These are phyloP conservation scores for Sordaria brevicollis DNA, from an alignment of 495 filamentous ascomycete species.

Conservation along the genomic window DNA sequence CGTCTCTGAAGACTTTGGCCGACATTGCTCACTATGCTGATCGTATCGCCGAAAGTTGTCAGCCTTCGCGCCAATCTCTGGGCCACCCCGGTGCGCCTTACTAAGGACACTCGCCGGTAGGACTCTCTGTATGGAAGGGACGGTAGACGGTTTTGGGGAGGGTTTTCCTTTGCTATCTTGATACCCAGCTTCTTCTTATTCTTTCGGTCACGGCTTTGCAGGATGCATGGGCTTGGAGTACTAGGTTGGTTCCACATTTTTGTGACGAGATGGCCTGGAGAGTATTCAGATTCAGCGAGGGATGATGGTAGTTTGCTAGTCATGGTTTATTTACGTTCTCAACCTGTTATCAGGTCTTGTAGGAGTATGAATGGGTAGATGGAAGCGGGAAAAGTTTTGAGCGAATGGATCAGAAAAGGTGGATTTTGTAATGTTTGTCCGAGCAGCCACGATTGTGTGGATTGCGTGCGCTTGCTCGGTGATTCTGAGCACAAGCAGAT, in stretches of 20 bases:
- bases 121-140: not conserved
- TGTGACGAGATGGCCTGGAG: not conserved
- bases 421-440: not conserved
- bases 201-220: not conserved
- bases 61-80: not conserved
- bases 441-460: not conserved
- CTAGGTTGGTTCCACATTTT: not conserved
- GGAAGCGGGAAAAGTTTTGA: not conserved
- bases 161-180: not conserved
- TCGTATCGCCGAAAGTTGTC: constrained; percentile 12
- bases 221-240: not conserved
- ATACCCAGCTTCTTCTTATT: not conserved
- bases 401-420: not conserved
- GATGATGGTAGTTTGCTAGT: not conserved
- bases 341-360: not conserved
- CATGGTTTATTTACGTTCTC: not conserved
- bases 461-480: not conserved
- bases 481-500: not conserved
- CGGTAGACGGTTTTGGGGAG: not conserved
- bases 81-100: not conserved
- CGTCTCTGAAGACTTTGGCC: constrained; percentile 52
- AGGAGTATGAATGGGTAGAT: not conserved
- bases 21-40: constrained; percentile 31
- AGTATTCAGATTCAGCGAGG: not conserved
- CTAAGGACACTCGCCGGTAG: not conserved